phyloP scores from a whole-genome alignment of 352 stramenopile species.

The Elongisporangium senticosum region DNA sequence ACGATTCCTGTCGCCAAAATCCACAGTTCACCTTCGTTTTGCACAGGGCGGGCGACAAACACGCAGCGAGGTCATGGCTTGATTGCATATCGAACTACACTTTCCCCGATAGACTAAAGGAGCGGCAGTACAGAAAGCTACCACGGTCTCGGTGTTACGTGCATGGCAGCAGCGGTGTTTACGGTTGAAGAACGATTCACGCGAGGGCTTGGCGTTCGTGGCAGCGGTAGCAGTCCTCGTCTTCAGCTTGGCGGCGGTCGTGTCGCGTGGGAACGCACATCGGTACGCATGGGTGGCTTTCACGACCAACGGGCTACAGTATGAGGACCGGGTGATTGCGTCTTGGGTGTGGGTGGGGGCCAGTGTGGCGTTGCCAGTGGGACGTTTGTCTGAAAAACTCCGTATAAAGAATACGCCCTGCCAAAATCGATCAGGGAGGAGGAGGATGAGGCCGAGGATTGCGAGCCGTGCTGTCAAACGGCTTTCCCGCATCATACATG shows the following conservation, averaged over 20 bases:
- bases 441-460: background rate
- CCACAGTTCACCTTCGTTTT: background rate
- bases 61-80: background rate
- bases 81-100: background rate
- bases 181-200: background rate
- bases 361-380: background rate
- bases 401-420: background rate
- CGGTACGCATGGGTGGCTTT: background rate
- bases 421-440: background rate
- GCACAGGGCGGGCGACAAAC: no score
- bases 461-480: background rate
- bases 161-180: background rate
- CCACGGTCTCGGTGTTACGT: no score
- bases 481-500: background rate
- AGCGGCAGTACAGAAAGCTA: background rate
- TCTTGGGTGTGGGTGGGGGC: background rate
- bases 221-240: background rate
- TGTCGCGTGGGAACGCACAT: background rate
- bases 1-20: background rate
- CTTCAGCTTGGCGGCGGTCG: background rate
- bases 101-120: no score
- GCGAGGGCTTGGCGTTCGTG: no score
- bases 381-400: background rate
- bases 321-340: background rate
- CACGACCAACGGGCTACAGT: background rate